Evolutionary conservation across 2,329 filamentous ascomycete species (phyloP).

Genomic region (Metarhizium album): DNA sequence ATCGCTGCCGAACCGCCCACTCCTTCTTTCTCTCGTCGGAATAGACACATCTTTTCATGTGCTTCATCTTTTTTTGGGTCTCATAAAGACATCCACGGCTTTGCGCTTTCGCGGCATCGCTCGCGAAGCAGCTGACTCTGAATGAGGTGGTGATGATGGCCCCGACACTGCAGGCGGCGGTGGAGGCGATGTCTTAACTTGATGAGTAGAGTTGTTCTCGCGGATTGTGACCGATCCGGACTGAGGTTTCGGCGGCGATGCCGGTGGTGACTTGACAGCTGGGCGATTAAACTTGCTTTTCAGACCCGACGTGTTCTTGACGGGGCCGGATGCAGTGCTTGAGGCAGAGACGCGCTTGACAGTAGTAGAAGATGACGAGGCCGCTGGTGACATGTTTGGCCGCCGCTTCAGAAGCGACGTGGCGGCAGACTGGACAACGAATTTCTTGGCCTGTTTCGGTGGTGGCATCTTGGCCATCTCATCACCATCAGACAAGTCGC

Average conservation of each 20-base stretch:
- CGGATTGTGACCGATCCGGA: neutral
- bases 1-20: neutral
- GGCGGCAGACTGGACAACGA: neutral
- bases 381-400: neutral
- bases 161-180: neutral
- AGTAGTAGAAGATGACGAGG: neutral
- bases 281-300: slow-evolving; percentile 7
- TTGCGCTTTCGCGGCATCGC: slow-evolving; percentile 29
- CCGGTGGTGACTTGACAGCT: neutral
- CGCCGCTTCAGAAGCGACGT: neutral
- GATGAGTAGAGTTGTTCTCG: neutral
- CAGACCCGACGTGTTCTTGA: slow-evolving; percentile 2
- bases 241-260: neutral
- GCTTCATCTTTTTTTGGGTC: slow-evolving; percentile 28
- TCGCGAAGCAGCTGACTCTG: neutral
- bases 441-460: slow-evolving; percentile 5
- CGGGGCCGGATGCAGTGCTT: neutral
- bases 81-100: slow-evolving; percentile 39
- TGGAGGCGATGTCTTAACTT: neutral
- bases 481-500: slow-evolving; percentile 3
- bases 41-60: neutral
- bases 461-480: slow-evolving; percentile 1
- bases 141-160: neutral
- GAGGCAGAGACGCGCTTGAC: neutral
- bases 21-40: too few species aligned